These are phyloP conservation scores for Mediolabrus comicus DNA, from an alignment of 108 stramenopile species.

Conservation along the genomic window DNA sequence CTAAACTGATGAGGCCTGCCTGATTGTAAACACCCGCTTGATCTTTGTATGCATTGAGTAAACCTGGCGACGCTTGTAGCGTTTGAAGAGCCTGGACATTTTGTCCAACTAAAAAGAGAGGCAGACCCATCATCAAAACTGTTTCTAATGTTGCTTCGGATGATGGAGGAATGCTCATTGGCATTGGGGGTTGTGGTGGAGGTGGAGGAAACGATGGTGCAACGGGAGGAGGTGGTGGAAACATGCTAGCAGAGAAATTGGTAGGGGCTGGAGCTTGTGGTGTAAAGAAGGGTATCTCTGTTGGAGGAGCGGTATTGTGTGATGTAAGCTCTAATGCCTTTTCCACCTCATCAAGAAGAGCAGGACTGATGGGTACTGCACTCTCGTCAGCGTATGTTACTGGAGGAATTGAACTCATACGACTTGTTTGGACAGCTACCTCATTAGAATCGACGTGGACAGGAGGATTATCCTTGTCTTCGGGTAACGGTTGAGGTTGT, in stretches of 20 bases:
- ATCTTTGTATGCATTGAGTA: slow-evolving; percentile 76
- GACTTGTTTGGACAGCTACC: slow-evolving; percentile 51
- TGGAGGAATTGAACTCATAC: slow-evolving; percentile 56
- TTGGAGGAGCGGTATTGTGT: slow-evolving; percentile 52
- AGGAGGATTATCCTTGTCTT: slow-evolving; percentile 52
- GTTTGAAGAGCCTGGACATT: slow-evolving; percentile 81
- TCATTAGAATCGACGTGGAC: slow-evolving; percentile 68
- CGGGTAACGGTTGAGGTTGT: slow-evolving; percentile 49
- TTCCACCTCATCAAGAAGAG: slow-evolving; percentile 75
- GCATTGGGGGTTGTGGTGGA: neutral
- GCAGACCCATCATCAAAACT: slow-evolving; percentile 38
- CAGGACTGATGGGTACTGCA: slow-evolving; percentile 65
- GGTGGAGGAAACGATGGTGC: slow-evolving; percentile 9
- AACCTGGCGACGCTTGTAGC: slow-evolving; percentile 66
- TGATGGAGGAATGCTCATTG: slow-evolving; percentile 3
- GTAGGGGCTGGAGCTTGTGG: slow-evolving; percentile 54
- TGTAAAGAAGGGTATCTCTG: slow-evolving; percentile 77
- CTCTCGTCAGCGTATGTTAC: slow-evolving; percentile 53
- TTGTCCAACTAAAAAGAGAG: slow-evolving; percentile 70
- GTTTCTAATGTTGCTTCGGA: slow-evolving; percentile 43
- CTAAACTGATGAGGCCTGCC: slow-evolving; percentile 64
- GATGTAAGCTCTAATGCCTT: slow-evolving; percentile 78
- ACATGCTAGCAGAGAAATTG: neutral
- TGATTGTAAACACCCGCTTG: slow-evolving; percentile 80
- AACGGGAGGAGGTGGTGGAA: neutral